A percentile compares a stretch with the other conserved stretches of the same genome.
phyloP scores from a whole-genome alignment of 2,329 filamentous ascomycete species.

The Ophiostoma perfectum region DNA sequence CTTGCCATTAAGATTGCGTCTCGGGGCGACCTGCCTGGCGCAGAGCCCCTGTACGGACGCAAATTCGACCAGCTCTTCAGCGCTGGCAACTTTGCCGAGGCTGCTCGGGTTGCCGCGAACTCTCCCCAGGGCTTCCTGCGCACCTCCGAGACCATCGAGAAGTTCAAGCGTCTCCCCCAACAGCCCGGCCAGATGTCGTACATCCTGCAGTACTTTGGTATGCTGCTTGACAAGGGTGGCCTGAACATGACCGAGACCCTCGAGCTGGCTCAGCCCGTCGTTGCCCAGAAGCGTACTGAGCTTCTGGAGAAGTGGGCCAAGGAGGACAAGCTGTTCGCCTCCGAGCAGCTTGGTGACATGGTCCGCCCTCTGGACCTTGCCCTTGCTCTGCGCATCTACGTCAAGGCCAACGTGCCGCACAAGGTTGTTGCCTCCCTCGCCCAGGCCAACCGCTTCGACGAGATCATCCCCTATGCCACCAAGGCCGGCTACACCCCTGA shows the following conservation, averaged over 20 bases:
- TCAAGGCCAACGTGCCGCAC: conserved; percentile 81
- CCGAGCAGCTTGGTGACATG: conserved; percentile 92
- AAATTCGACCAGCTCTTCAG: conserved; percentile 87
- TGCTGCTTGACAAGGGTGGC: conserved; percentile 89
- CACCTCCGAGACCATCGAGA: conserved; percentile 90
- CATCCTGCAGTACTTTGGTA: conserved; percentile 95
- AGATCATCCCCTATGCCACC: conserved; percentile 86
- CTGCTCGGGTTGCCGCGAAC: conserved; percentile 93
- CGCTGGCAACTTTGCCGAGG: conserved; percentile 75
- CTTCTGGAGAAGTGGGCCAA: conserved; percentile 96
- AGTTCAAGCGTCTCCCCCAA: conserved; percentile 81
- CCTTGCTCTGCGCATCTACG: conserved; percentile 82
- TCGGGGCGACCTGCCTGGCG: conserved; percentile 85
- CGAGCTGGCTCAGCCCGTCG: conserved; percentile 85
- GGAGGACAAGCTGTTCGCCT: conserved; percentile 92
- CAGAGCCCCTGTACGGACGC: conserved; percentile 85
- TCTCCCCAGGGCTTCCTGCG: conserved; percentile 93
- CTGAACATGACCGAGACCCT: conserved; percentile 91
- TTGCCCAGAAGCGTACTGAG: conserved; percentile 91
- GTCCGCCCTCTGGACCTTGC: conserved; percentile 84
- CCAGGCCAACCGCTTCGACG: conserved; percentile 93
- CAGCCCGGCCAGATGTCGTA: conserved; percentile 83
- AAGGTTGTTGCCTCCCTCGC: conserved; percentile 95
- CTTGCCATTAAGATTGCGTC: conserved; percentile 96
- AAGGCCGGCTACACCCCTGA: conserved; percentile 89